These are phyloP conservation scores for Diddensiella transvaalensis DNA, from an alignment of 805 yeast species.

Conservation along the genomic window DNA sequence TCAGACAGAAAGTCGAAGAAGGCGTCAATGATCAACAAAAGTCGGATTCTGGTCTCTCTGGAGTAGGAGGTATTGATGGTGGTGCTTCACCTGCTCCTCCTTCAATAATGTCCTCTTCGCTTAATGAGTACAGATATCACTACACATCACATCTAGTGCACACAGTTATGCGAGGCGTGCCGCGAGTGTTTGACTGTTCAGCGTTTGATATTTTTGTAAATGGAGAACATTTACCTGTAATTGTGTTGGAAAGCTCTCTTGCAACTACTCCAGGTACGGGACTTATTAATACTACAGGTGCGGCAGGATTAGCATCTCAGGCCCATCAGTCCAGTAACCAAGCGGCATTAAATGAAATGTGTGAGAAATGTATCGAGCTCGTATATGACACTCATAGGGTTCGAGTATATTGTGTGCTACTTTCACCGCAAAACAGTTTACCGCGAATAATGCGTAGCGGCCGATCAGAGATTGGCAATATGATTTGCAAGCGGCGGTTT, in stretches of 20 bases:
- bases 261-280: conserved; percentile 41
- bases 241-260: conserved; percentile 71
- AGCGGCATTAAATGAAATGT: conserved; percentile 47
- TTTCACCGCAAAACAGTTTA: conserved; percentile 73
- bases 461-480: conserved; percentile 88
- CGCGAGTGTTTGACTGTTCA: conserved; percentile 82
- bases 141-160: conserved; percentile 85
- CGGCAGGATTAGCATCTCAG: conserved; percentile 13
- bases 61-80: not conserved
- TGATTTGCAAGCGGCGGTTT: conserved; percentile 73
- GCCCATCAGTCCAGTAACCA: conserved; percentile 6
- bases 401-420: conserved; percentile 74
- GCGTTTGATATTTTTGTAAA: conserved; percentile 81
- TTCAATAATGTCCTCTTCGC: not conserved
- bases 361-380: conserved; percentile 43
- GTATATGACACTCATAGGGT: conserved; percentile 62
- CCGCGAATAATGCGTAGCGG: conserved; percentile 85
- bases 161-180: conserved; percentile 75
- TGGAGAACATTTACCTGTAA: conserved; percentile 78
- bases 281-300: conserved; percentile 37
- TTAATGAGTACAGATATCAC: conserved; percentile 53
- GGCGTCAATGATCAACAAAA: not conserved
- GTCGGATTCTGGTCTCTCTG: not conserved
- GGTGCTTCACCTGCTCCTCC: conserved; percentile 5
- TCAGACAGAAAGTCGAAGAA: conserved; percentile 53